Conservation (phyloP, 306 rosid species). For the Vigna hirtella region DNA sequence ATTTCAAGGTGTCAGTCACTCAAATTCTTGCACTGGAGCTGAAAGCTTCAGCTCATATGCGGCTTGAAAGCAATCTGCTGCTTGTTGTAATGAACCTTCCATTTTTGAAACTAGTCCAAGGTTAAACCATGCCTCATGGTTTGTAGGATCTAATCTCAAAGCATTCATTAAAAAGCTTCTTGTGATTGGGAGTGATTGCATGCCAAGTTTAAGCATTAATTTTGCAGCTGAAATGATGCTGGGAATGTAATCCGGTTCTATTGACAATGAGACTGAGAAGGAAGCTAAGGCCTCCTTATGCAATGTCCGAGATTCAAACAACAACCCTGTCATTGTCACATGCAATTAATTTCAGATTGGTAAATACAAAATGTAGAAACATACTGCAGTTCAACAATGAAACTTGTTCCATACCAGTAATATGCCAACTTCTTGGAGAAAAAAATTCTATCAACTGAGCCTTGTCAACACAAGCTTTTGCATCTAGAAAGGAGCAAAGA, state of each 20-base stretch:
- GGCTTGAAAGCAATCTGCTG: constrained; percentile 88
- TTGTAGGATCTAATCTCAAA: constrained; percentile 73
- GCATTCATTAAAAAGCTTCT: constrained; percentile 85
- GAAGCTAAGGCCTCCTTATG: constrained; percentile 77
- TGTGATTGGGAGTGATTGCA: constrained; percentile 66
- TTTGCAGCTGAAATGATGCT: constrained; percentile 74
- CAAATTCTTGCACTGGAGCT: constrained; percentile 72
- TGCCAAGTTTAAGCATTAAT: constrained; percentile 67
- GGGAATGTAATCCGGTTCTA: constrained; percentile 75
- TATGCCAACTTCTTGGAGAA: constrained; percentile 78
- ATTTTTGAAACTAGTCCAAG: constrained; percentile 71
- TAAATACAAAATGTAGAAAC: neutral
- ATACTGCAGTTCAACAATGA: constrained; percentile 26
- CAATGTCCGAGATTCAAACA: constrained; percentile 69
- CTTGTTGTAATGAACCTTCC: constrained; percentile 75
- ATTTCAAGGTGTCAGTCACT: constrained; percentile 34
- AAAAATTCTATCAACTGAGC: constrained; percentile 69
- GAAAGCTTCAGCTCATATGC: constrained; percentile 73
- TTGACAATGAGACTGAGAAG: constrained; percentile 66
- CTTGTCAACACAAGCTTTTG: constrained; percentile 75
- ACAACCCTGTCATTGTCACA: constrained; percentile 51
- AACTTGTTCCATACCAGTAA: constrained; percentile 55
- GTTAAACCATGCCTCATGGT: constrained; percentile 78
- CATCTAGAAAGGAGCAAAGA: constrained; percentile 68
- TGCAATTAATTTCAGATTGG: constrained; percentile 23